Evolutionary conservation across 2,329 filamentous ascomycete species (phyloP).

Genomic region (Penicillium sclerotigenum): DNA sequence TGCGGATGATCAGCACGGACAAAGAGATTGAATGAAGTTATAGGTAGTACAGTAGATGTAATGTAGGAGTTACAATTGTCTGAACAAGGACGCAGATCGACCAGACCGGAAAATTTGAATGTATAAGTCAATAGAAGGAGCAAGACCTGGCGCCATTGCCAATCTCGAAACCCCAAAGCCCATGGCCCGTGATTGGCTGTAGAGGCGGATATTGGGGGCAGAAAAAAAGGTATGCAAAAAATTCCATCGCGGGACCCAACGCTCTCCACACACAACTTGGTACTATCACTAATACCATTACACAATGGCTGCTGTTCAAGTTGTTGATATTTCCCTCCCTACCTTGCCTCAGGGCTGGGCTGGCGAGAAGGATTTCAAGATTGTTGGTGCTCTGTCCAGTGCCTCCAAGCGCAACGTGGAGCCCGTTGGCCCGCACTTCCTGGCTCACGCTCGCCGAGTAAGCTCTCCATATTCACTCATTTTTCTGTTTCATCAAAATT

Average conservation of each 20-base stretch:
- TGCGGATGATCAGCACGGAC: background rate
- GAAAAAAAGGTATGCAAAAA: conserved; percentile 35
- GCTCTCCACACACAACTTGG: conserved; percentile 18
- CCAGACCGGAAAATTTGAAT: background rate
- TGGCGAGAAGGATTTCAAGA: conserved; percentile 84
- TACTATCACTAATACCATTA: conserved; percentile 10
- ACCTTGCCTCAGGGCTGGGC: conserved; percentile 76
- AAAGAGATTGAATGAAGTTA: background rate
- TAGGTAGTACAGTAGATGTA: background rate
- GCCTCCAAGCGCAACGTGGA: conserved; percentile 85
- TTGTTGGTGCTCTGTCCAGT: conserved; percentile 70
- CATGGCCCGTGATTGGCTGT: conserved; percentile 26
- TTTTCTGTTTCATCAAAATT: conserved; percentile 8
- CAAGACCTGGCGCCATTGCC: background rate
- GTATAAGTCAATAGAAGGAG: background rate
- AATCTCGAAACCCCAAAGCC: conserved; percentile 24
- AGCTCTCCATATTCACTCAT: background rate
- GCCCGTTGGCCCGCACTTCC: conserved; percentile 94
- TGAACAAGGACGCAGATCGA: background rate
- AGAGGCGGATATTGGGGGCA: conserved; percentile 29
- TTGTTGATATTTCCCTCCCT: conserved; percentile 56
- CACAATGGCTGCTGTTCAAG: conserved; percentile 62
- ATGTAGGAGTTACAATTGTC: background rate
- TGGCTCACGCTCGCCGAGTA: conserved; percentile 92
- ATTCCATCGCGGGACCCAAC: conserved; percentile 24